A percentile compares a stretch with the other conserved stretches of the same genome.
phyloP scores from a whole-genome alignment of 2,329 filamentous ascomycete species.

The Fusarium sp. region DNA sequence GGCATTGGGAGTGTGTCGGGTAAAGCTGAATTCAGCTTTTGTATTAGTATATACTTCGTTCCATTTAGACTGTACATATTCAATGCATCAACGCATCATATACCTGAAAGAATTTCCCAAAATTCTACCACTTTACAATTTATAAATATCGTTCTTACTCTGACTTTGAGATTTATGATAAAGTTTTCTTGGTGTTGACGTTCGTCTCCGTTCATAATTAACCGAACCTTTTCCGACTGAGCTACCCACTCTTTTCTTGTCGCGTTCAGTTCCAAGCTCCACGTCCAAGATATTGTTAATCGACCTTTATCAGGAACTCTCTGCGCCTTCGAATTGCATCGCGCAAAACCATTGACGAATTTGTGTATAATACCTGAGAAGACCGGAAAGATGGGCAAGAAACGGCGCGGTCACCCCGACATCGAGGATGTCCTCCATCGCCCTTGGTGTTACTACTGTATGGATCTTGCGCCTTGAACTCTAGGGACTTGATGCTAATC shows the following conservation, averaged over 20 bases:
- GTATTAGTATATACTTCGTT: conserved; percentile 18
- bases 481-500: conserved; percentile 44
- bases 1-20: conserved; percentile 1
- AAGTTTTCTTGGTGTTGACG: conserved; percentile 2
- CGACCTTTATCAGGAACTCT: conserved; percentile 35
- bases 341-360: conserved; percentile 8
- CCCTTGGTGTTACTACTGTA: conserved; percentile 98
- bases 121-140: not conserved
- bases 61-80: conserved; percentile 38
- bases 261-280: conserved; percentile 44
- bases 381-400: conserved; percentile 78
- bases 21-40: conserved; percentile 10
- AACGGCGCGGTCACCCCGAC: conserved; percentile 87
- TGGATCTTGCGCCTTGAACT: conserved; percentile 37
- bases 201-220: conserved; percentile 10
- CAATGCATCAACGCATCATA: conserved; percentile 14
- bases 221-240: conserved; percentile 48
- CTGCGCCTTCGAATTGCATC: conserved; percentile 28
- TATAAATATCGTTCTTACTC: not conserved
- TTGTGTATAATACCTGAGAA: not conserved
- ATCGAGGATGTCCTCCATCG: conserved; percentile 89
- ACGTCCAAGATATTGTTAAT: conserved; percentile 41
- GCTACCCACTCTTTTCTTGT: conserved; percentile 47
- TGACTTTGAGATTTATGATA: not conserved
- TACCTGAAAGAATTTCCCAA: not conserved